Base-by-base conservation (phyloP, 2,329 filamentous ascomycete genomes). In the Colletotrichum endophyticum region DNA sequence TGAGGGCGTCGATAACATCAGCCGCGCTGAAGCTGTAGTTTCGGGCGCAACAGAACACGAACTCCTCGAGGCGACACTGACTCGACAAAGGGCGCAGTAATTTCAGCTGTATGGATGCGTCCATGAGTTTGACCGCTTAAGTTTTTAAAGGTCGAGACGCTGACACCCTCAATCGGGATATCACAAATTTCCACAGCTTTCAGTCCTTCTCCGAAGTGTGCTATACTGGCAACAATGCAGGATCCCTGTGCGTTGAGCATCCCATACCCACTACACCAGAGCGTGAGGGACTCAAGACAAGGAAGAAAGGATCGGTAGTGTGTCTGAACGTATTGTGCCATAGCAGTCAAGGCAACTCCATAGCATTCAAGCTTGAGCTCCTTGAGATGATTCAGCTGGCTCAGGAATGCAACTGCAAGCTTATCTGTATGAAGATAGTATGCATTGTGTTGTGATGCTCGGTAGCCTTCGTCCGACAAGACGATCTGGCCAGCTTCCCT, bases 271-370 rank as follows among this genome's bases (percentile, higher is more conserved):
- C 28, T 39, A 39, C 15, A 0, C 1, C 0, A 2, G 34, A 39
- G 15, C 0, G 34, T 39, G 36, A 49, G 39, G 39, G 9, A 49
- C 9, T 7, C 39, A 12, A 49, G 19, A n/a, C 3, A 49, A n/a
- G 19, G 19, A 4, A 49, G 39, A 4, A 49, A 49, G 39, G 39
- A 49, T n/a, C 12, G 19, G 19, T 3, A 12, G 39, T 12, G 19
- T n/a, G 5, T n/a, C 19, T 49, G 39, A n/a, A 49, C 0, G 5
- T 49, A 7, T 11, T 0, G 9, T n/a, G 39, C 19, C 0, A 49
- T n/a, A 2, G 0, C 9, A 1, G 0, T 6, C 39, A 49, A 49
- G 39, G 12, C 0, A 3, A 0, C 0, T 0, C 19, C 39, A 49
- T 49, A 9, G 9, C 9, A 1, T 0, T 12, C 9, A 49, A 49